Conservation (phyloP, 305 asterid genomes). For the Fraxinus angustifolia region DNA sequence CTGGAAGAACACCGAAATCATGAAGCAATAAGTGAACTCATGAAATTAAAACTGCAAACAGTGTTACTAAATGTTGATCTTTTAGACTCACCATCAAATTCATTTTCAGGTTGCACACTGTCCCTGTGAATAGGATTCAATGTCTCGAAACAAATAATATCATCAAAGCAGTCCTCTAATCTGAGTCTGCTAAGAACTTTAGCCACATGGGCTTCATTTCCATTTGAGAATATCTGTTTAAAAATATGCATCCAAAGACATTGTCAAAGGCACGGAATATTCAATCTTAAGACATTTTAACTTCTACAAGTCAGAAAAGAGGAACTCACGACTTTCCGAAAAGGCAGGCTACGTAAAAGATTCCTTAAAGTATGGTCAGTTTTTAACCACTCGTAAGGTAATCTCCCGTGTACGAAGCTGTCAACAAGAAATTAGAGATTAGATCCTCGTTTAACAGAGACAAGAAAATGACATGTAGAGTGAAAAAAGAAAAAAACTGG, state of each 20-base stretch:
- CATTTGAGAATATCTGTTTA: slow-evolving; percentile 84
- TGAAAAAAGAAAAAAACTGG: not conserved
- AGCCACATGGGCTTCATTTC: slow-evolving; percentile 86
- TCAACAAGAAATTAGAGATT: not conserved
- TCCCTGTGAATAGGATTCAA: slow-evolving; percentile 52
- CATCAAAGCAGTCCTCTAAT: slow-evolving; percentile 80
- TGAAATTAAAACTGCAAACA: not conserved
- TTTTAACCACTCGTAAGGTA: slow-evolving; percentile 77
- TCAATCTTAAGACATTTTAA: not conserved
- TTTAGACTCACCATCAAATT: slow-evolving; percentile 42
- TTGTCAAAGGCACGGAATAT: slow-evolving; percentile 8
- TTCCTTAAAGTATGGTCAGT: slow-evolving; percentile 56
- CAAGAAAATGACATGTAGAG: not conserved
- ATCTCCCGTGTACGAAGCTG: slow-evolving; percentile 84
- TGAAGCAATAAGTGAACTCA: slow-evolving; percentile 9
- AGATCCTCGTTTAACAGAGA: not conserved
- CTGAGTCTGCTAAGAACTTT: slow-evolving; percentile 68
- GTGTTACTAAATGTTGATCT: not conserved
- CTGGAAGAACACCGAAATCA: slow-evolving; percentile 27
- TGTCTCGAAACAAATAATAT: slow-evolving; percentile 67
- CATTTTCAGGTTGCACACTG: slow-evolving; percentile 23
- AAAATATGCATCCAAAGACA: slow-evolving; percentile 1
- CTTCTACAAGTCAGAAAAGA: not conserved
- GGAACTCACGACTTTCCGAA: slow-evolving; percentile 73
- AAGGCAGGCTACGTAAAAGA: slow-evolving; percentile 63